Evolutionary conservation across 208 protist species (phyloP), one percentile per base, ranked within the genome.

Genomic region (Crithidia mellificae): DNA sequence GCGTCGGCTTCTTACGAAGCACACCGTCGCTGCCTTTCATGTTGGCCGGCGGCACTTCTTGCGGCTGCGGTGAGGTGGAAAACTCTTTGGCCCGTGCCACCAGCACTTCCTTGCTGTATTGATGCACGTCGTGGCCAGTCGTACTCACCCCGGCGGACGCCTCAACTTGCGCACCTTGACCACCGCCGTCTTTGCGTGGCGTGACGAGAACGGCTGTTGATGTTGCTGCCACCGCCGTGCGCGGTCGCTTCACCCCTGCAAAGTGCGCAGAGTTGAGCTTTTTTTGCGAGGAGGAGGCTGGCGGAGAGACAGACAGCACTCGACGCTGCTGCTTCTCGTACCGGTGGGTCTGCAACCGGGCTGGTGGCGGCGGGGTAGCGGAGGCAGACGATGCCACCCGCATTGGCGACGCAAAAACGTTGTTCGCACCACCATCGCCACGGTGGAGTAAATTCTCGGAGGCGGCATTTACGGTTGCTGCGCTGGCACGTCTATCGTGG

Each of bases 331-430:
- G 34, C 34, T 5, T 38, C 34, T 38, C 34, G 34, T 15, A n/a
- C 12, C 36, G 36, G 9, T 53, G 49, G 22, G 6, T 12, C 6
- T 30, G 24, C 49, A 32, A 19, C 8, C 17, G 49, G 6, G 24
- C 2, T 2, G 50, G 29, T 44, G 34, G 53, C 30, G 4, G 53
- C 7, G 53, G 32, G 12, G 53, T 27, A 0, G 34, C 24, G 6
- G 53, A 43, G 0, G n/a, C 24, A n/a, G 51, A 32, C 27, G n/a
- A 24, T 12, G 20, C 29, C 4, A 52, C 27, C 7, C 32, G 53
- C 53, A 25, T 38, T n/a, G 53, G 53, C 6, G 53, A 58, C 17
- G 53, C 32, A 44, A 58, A 58, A 5, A 14, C 53, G 11, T 20
- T 43, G n/a, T 2, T 24, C 32, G 32, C 25, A 6, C 4, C 19